phyloP scores from a whole-genome alignment of 139 green algal species.

The Mesostigma viride region DNA sequence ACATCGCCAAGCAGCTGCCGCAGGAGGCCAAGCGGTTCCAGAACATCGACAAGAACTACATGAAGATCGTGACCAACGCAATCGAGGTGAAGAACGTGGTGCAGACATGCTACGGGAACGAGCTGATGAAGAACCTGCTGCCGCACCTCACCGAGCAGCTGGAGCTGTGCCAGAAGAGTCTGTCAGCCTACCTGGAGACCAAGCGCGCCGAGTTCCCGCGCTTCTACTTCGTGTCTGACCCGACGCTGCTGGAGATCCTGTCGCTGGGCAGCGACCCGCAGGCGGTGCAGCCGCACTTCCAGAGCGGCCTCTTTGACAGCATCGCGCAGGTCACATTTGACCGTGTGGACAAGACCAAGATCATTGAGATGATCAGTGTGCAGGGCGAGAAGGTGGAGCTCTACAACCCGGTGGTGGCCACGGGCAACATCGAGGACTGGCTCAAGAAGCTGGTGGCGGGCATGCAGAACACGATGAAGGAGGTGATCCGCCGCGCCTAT shows the following conservation, averaged over 20 bases:
- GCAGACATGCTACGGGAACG: slow-evolving; percentile 65
- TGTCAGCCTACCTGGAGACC: slow-evolving; percentile 83
- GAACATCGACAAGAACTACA: slow-evolving; percentile 93
- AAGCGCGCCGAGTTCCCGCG: slow-evolving; percentile 89
- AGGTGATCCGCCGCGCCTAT: slow-evolving; percentile 56
- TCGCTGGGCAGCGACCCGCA: slow-evolving; percentile 80
- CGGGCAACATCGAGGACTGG: slow-evolving; percentile 90
- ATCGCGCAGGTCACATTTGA: slow-evolving; percentile 83
- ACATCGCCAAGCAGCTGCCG: slow-evolving; percentile 94
- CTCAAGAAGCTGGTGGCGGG: slow-evolving; percentile 82
- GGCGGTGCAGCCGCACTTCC: slow-evolving; percentile 84
- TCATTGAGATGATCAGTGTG: slow-evolving; percentile 79
- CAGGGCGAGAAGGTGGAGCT: slow-evolving; percentile 68
- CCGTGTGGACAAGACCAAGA: slow-evolving; percentile 69
- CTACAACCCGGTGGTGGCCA: slow-evolving; percentile 53
- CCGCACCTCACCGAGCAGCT: slow-evolving; percentile 84
- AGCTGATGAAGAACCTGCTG: slow-evolving; percentile 84
- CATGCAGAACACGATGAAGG: slow-evolving; percentile 81
- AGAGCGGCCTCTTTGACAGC: slow-evolving; percentile 88
- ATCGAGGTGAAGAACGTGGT: slow-evolving; percentile 73
- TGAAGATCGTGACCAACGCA: slow-evolving; percentile 80
- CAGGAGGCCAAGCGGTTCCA: slow-evolving; percentile 87
- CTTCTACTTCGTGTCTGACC: slow-evolving; percentile 96
- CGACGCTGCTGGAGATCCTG: slow-evolving; percentile 91
- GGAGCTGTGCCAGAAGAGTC: slow-evolving; percentile 87